These are phyloP conservation scores for Kluyveromyces nonfermentans DNA, from an alignment of 805 yeast genomes.

Conservation along the genomic window DNA sequence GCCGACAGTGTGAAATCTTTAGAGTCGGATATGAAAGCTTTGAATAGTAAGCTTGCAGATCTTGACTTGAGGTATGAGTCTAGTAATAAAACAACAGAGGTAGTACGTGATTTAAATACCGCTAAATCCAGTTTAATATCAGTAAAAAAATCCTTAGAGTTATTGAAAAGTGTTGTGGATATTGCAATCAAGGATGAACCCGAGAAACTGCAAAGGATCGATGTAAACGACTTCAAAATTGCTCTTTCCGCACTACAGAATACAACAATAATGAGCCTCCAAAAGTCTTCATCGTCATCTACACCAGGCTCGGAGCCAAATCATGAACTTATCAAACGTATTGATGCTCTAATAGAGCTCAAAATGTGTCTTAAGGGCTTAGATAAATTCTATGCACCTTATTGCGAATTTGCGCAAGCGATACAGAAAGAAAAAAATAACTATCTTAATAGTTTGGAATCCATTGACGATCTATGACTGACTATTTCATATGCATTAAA, in stretches of 20 bases:
- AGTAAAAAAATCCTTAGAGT: slow-evolving; percentile 40
- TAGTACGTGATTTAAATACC: slow-evolving; percentile 35
- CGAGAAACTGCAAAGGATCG: slow-evolving; percentile 16
- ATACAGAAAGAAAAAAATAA: slow-evolving; percentile 31
- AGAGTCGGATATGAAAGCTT: slow-evolving; percentile 36
- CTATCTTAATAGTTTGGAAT: slow-evolving; percentile 25
- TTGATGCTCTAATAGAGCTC: slow-evolving; percentile 40
- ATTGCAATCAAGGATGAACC: slow-evolving; percentile 15
- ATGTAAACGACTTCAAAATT: slow-evolving; percentile 27
- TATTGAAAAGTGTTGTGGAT: slow-evolving; percentile 32
- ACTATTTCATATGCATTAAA: slow-evolving; percentile 2
- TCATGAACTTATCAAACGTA: slow-evolving; percentile 32
- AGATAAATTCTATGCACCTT: slow-evolving; percentile 40
- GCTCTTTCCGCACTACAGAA: slow-evolving; percentile 39
- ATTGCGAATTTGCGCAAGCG: slow-evolving; percentile 39
- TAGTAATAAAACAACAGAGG: slow-evolving; percentile 16
- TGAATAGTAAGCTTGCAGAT: slow-evolving; percentile 23
- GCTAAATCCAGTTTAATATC: slow-evolving; percentile 38
- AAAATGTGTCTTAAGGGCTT: slow-evolving; percentile 46
- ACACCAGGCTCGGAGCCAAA: slow-evolving; percentile 27
- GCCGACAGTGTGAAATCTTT: slow-evolving; percentile 49
- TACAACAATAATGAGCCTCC: slow-evolving; percentile 36
- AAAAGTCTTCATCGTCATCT: slow-evolving; percentile 9
- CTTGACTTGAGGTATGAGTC: slow-evolving; percentile 14
- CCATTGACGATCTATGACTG: slow-evolving; percentile 12